Percentiles rank a stretch among this genome's conserved stretches.
These are phyloP conservation scores for Bipolaris bicolor DNA, from an alignment of 2,329 filamentous ascomycete genomes.

Conservation along the genomic window DNA sequence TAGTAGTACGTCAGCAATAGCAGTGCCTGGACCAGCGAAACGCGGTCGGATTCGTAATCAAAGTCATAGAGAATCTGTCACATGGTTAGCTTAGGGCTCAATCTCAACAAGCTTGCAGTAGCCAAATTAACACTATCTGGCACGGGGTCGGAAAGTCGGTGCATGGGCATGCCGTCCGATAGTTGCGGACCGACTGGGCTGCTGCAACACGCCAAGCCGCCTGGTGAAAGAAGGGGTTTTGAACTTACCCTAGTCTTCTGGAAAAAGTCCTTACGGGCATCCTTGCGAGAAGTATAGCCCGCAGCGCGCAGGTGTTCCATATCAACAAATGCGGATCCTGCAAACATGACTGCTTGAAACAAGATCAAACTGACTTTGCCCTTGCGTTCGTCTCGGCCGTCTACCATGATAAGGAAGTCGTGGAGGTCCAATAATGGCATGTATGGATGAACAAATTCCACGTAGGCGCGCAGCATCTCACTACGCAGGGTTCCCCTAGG, in stretches of 20 bases:
- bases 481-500: conserved; percentile 74
- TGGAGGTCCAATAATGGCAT: conserved; percentile 83
- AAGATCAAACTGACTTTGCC: conserved; percentile 82
- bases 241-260: conserved; percentile 78
- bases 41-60: conserved; percentile 89
- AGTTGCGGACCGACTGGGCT: conserved; percentile 17
- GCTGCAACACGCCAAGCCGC: conserved; percentile 11
- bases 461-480: conserved; percentile 79
- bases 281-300: conserved; percentile 78
- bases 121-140: conserved; percentile 12
- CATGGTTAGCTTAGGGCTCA: conserved; percentile 20
- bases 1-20: conserved; percentile 98
- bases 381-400: conserved; percentile 69
- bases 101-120: not conserved
- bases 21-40: conserved; percentile 85
- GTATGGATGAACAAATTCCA: conserved; percentile 90
- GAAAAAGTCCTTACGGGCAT: conserved; percentile 86
- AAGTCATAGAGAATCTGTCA: conserved; percentile 85
- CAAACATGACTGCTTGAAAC: conserved; percentile 95
- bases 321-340: conserved; percentile 86
- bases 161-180: conserved; percentile 10
- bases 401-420: conserved; percentile 66
- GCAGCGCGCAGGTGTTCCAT: conserved; percentile 76
- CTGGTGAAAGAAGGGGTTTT: conserved; percentile 10
- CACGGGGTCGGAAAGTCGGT: conserved; percentile 18